Base-by-base conservation (phyloP, 2,329 filamentous ascomycete genomes). In the Ophiostoma australiae region DNA sequence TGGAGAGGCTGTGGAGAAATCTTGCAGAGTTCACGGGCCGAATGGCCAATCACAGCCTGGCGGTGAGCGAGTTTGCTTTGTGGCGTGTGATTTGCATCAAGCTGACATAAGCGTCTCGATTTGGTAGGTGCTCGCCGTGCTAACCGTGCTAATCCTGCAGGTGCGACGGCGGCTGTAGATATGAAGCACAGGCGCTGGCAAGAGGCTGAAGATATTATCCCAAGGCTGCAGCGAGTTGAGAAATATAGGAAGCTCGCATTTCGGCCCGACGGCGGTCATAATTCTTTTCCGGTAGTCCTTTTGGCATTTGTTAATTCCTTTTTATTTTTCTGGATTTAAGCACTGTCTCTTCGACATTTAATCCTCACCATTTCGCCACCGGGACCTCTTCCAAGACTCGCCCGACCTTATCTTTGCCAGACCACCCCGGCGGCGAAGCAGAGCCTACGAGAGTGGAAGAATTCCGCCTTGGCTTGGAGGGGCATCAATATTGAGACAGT, bases 41-140 rank as follows among this genome's bases (percentile, higher is more conserved):
- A 27, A 23, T 15, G 20, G n/a, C 63, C 63, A 66, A 66, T 66
- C 20, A 66, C 17, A 23, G 20, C 35, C 10, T n/a, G 63, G 33
- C 33, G 33, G 63, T 39, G 63, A 39, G n/a, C 33, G 20, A 33
- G 23, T 17, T 17, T 33, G 58, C 17, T 11, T 27, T 6, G 3
- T 33, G 61, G 15, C 31, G 61, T 37, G 31, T 13, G 52, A 66
- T 39, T 65, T 39, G 63, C 63, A 66, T 39, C 58, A 13, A 33
- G 27, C 15, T 66, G 37, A 66, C 35, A 39, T 66, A 66, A 66
- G 17, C 63, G 20, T 23, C 58, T 23, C 17, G n/a, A 66, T 66
- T 39, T 15, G 63, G 63, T 66, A 66, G 63, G 63, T 66, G 63
- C 63, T 39, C 41, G 41, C 39, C 63, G 63, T 66, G 63, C 63